Base-by-base conservation (phyloP, 768 basidiomycete genomes). In the Termitomyces sp. region DNA sequence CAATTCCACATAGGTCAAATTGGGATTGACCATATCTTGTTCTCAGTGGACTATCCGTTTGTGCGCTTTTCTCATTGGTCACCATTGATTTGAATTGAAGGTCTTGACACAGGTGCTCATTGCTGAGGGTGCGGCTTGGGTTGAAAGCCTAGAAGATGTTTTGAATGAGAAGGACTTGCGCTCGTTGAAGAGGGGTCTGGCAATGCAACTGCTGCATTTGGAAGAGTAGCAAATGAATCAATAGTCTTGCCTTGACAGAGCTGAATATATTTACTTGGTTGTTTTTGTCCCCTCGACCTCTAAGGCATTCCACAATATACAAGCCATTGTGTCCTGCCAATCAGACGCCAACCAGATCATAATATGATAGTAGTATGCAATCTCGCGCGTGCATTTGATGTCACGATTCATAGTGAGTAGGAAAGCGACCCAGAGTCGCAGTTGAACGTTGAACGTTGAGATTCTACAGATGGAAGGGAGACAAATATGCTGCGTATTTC, bases 1-100 rank as follows among this genome's bases (percentile, higher is more conserved):
- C 52, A 74, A 39, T 76, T 77, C 57, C 76, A 78, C 54, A 70
- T 67, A 20, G 55, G 64, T n/a, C 66, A 75, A 55, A 76, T 78
- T 58, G 77, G 75, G 13, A 57, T 77, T 22, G 67, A 73, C 55
- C 66, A 70, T 26, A 77, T 78, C 15, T 58, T 78, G 69, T 76
- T 72, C 59, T 78, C 77, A 7, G 70, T 76, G 41, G 71, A 73
- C 53, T 75, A 73, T 61, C 71, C 70, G 1, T 73, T 67, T 56
- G 71, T 75, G 45, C 56, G 70, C 58, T 15, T 18, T n/a, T 9
- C 15, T 29, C 26, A n/a, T 12, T 39, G 24, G 31, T 1, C 31
- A 20, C 5, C 20, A 8, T n/a, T 5, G 26, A 20, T 15, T 22
- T 15, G n/a, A 46, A 10, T 18, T 51, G 22, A 34, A 31, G 6